phyloP scores from a whole-genome alignment of 306 rosid species.

The Gynostemma pentaphyllum region DNA sequence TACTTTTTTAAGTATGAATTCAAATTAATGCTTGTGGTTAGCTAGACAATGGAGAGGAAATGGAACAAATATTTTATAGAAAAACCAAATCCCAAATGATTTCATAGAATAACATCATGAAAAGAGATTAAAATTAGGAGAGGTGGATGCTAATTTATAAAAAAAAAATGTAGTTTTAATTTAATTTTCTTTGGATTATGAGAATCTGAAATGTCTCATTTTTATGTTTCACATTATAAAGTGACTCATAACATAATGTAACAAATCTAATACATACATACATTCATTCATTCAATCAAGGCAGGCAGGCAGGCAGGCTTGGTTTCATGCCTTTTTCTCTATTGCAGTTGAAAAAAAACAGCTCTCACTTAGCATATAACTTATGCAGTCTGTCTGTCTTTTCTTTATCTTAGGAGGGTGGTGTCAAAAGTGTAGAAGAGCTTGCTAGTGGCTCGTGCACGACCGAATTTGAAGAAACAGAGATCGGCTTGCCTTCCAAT shows the following conservation, averaged over 20 bases:
- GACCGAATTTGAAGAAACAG: constrained; percentile 67
- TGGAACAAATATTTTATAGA: too few relatives aligned
- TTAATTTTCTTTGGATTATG: neutral
- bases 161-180: neutral
- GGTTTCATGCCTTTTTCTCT: constrained; percentile 1
- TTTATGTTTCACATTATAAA: too few relatives aligned
- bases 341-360: neutral
- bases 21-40: too few relatives aligned
- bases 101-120: too few relatives aligned
- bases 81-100: too few relatives aligned
- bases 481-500: constrained; percentile 58
- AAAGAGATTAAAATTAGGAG: too few relatives aligned
- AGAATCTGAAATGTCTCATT: neutral
- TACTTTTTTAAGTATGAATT: too few relatives aligned
- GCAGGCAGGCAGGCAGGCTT: too few relatives aligned
- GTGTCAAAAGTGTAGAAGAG: constrained; percentile 60
- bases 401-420: constrained; percentile 18
- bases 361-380: constrained; percentile 1
- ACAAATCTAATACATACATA: constrained; percentile 3
- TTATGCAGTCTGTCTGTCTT: constrained; percentile 6
- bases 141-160: neutral
- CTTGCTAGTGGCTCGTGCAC: constrained; percentile 79
- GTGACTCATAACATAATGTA: neutral
- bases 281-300: neutral
- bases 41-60: too few relatives aligned